These are phyloP conservation scores for Verticillium nubilum DNA, from an alignment of 2,329 filamentous ascomycete genomes.

Conservation along the genomic window DNA sequence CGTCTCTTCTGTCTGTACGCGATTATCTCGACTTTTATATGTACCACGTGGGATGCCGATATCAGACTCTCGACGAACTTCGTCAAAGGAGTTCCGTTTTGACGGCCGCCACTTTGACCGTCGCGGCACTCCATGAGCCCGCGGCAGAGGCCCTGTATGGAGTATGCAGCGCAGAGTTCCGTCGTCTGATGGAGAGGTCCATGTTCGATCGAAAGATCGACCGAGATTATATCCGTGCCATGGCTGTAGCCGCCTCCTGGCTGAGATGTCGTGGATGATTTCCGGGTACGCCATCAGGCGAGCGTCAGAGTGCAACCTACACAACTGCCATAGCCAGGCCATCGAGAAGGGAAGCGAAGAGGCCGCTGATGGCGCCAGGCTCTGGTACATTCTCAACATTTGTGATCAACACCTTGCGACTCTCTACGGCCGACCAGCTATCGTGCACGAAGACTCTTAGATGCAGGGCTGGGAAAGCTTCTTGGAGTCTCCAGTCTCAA, in stretches of 20 bases:
- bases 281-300: slow-evolving; percentile 48
- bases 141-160: slow-evolving; percentile 45
- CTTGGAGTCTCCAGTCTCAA: slow-evolving; percentile 43
- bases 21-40: slow-evolving; percentile 44
- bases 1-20: slow-evolving; percentile 45
- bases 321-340: slow-evolving; percentile 34
- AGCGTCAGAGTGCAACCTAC: slow-evolving; percentile 41
- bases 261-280: slow-evolving; percentile 59
- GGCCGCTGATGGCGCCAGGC: slow-evolving; percentile 45
- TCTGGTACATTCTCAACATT: slow-evolving; percentile 58
- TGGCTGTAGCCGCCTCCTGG: slow-evolving; percentile 59
- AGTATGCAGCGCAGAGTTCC: slow-evolving; percentile 48
- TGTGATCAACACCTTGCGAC: slow-evolving; percentile 59
- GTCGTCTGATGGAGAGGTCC: slow-evolving; percentile 43
- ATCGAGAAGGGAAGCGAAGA: slow-evolving; percentile 32
- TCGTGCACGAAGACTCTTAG: slow-evolving; percentile 51
- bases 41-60: slow-evolving; percentile 44
- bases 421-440: slow-evolving; percentile 52
- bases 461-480: slow-evolving; percentile 54
- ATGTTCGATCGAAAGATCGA: slow-evolving; percentile 28
- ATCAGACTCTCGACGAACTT: slow-evolving; percentile 42
- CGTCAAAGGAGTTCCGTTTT: slow-evolving; percentile 50
- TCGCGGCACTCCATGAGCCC: slow-evolving; percentile 52
- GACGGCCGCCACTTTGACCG: slow-evolving; percentile 49
- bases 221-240: slow-evolving; percentile 49